These are phyloP conservation scores for Pseudocercospora crystallina DNA, from an alignment of 2,329 filamentous ascomycete genomes.

Conservation along the genomic window DNA sequence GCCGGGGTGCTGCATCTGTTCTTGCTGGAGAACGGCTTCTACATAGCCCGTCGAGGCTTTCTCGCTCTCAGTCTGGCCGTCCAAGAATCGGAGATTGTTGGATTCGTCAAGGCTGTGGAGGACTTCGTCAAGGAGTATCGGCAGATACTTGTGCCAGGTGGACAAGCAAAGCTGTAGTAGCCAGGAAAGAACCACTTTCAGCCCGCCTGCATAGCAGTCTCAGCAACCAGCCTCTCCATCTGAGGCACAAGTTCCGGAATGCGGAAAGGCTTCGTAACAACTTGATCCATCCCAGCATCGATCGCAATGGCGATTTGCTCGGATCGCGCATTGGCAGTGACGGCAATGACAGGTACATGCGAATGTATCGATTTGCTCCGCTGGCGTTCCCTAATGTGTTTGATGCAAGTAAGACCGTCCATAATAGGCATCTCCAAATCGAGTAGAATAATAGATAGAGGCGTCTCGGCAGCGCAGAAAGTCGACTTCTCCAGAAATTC, in stretches of 20 bases:
- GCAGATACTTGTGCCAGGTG: neutral
- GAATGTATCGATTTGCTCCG: slow-evolving; percentile 38
- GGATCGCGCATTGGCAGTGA: slow-evolving; percentile 36
- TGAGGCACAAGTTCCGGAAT: slow-evolving; percentile 37
- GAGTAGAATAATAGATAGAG: slow-evolving; percentile 32
- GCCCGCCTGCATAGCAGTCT: slow-evolving; percentile 12
- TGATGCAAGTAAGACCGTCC: slow-evolving; percentile 34
- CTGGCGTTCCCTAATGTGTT: slow-evolving; percentile 33
- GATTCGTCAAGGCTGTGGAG: slow-evolving; percentile 29
- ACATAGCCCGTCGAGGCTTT: slow-evolving; percentile 37
- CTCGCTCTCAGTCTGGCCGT: slow-evolving; percentile 39
- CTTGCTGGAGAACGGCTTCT: slow-evolving; percentile 40
- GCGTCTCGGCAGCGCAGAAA: slow-evolving; percentile 23
- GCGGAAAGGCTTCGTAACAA: slow-evolving; percentile 38
- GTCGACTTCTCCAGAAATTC: slow-evolving; percentile 28
- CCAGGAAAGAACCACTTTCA: neutral
- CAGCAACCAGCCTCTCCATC: slow-evolving; percentile 31
- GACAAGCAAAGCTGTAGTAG: neutral
- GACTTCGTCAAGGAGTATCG: slow-evolving; percentile 14
- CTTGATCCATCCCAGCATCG: slow-evolving; percentile 36
- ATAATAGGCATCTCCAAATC: slow-evolving; percentile 39
- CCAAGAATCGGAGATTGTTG: slow-evolving; percentile 35
- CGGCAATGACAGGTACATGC: slow-evolving; percentile 35
- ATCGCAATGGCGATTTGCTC: slow-evolving; percentile 35
- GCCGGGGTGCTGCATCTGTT: slow-evolving; percentile 39